Evolutionary conservation across 2,329 filamentous ascomycete species (phyloP).

Genomic region (Claviceps humidiphila): DNA sequence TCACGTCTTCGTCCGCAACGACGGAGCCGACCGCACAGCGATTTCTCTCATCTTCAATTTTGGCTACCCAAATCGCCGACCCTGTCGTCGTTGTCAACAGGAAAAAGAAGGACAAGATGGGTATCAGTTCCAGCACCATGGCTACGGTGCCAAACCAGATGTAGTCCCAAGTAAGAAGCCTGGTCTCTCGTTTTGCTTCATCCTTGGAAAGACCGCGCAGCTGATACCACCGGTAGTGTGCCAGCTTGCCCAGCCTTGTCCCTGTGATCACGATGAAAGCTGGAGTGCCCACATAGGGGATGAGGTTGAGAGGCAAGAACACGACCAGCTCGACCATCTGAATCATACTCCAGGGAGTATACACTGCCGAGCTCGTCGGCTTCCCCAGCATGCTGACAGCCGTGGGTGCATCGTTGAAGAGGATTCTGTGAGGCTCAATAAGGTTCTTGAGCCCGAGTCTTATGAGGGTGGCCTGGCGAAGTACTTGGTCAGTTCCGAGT

Average conservation of each 20-base stretch:
- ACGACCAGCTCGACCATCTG: constrained; percentile 78
- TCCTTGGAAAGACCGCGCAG: constrained; percentile 62
- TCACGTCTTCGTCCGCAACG: constrained; percentile 7
- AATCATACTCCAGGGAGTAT: constrained; percentile 79
- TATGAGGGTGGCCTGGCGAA: constrained; percentile 51
- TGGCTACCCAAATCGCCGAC: constrained; percentile 73
- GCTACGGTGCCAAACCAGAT: constrained; percentile 86
- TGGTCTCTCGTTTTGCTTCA: constrained; percentile 58
- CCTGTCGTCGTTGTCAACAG: constrained; percentile 76
- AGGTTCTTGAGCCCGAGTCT: constrained; percentile 58
- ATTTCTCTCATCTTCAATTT: constrained; percentile 50
- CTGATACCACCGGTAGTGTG: constrained; percentile 84
- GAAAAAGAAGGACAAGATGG: constrained; percentile 87
- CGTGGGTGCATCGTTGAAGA: constrained; percentile 54
- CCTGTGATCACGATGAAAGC: constrained; percentile 83
- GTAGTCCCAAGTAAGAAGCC: constrained; percentile 63
- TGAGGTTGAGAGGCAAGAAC: constrained; percentile 71
- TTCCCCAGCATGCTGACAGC: constrained; percentile 73
- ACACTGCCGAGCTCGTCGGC: constrained; percentile 62
- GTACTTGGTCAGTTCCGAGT: not conserved
- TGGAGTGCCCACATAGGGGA: constrained; percentile 70
- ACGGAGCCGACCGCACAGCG: constrained; percentile 6
- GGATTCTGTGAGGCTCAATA: constrained; percentile 50
- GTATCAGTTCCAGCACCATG: constrained; percentile 74
- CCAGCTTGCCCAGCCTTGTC: constrained; percentile 72